Conservation (phyloP, 2,329 filamentous ascomycete species). For the Cadophora luteo-olivacea region DNA sequence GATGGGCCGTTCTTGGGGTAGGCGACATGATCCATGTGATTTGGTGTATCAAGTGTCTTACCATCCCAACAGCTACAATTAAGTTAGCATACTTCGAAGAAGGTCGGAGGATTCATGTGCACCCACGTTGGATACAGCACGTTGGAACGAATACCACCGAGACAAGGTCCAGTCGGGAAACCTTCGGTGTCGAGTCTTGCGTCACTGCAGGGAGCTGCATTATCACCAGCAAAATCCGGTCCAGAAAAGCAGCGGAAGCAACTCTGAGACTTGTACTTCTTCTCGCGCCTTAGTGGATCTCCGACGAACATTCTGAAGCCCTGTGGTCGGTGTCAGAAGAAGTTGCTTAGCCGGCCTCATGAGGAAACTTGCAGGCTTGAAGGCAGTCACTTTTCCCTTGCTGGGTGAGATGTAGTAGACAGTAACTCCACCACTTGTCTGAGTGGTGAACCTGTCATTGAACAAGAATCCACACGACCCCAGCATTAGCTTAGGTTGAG, state of each 20-base stretch:
- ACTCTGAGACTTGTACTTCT: constrained; percentile 20
- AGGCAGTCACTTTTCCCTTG: constrained; percentile 27
- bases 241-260: constrained; percentile 30
- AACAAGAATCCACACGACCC: constrained; percentile 21
- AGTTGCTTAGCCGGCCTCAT: no score
- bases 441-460: constrained; percentile 27
- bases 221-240: constrained; percentile 30
- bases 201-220: constrained; percentile 9
- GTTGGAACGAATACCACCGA: constrained; percentile 44
- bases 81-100: neutral
- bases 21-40: constrained; percentile 24
- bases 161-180: constrained; percentile 37
- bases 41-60: constrained; percentile 23
- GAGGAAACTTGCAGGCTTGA: constrained; percentile 27
- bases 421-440: constrained; percentile 23
- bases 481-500: neutral
- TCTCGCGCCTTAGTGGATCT: constrained; percentile 20
- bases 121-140: constrained; percentile 40
- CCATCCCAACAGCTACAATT: constrained; percentile 35
- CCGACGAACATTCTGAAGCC: constrained; percentile 32
- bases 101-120: constrained; percentile 2
- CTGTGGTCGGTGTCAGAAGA: no score
- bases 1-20: constrained; percentile 11
- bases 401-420: constrained; percentile 31
- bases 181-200: constrained; percentile 15